phyloP scores from a whole-genome alignment of 1,284 basidiomycete genomes.

The Apiotrichum gamsii region DNA sequence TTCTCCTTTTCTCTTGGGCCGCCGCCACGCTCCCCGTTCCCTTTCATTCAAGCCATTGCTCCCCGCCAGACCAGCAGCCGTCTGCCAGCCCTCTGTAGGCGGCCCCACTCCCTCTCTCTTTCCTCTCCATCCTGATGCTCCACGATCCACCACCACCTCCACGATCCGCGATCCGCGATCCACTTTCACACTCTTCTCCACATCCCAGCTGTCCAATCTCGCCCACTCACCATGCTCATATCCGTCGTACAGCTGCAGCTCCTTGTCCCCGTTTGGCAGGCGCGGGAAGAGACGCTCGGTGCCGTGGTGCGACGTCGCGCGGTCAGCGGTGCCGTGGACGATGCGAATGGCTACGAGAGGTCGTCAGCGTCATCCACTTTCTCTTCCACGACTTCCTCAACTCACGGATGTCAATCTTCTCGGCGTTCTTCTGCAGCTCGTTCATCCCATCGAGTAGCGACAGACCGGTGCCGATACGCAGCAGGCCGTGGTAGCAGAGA shows the following conservation, averaged over 20 bases:
- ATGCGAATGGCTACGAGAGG: conserved; percentile 48
- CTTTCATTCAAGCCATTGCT: no score
- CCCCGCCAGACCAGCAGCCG: background rate
- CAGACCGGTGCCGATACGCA: conserved; percentile 51
- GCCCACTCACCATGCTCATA: conserved; percentile 49
- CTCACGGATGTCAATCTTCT: conserved; percentile 42
- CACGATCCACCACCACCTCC: no score
- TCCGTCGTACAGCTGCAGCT: conserved; percentile 49
- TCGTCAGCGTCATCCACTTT: no score
- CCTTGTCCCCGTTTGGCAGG: conserved; percentile 46
- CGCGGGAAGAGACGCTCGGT: conserved; percentile 47
- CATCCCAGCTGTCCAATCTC: no score
- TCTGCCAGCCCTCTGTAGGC: no score
- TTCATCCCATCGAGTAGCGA: conserved; percentile 49
- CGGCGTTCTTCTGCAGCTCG: conserved; percentile 40
- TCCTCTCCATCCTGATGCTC: no score
- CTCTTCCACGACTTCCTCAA: no score
- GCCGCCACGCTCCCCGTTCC: no score
- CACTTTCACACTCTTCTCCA: no score
- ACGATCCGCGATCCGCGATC: background rate
- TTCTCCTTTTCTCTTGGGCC: background rate
- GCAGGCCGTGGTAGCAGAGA: conserved; percentile 50
- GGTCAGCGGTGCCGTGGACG: conserved; percentile 50
- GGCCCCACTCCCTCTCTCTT: no score
- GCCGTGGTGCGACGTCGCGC: conserved; percentile 48